Base-by-base conservation (phyloP, 108 stramenopile genomes). In the Cyclotella cryptica region DNA sequence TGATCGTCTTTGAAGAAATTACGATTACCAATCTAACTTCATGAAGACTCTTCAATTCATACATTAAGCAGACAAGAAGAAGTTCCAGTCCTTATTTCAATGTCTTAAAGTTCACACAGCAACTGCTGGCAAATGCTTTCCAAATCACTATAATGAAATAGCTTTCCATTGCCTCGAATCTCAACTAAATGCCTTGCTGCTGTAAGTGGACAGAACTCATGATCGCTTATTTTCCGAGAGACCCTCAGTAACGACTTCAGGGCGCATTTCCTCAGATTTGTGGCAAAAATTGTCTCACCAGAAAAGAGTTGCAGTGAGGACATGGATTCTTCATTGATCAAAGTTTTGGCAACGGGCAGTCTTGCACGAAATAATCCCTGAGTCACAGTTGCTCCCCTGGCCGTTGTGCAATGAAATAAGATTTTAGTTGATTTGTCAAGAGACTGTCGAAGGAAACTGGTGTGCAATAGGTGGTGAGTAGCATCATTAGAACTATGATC, bases 271-370 rank as follows among this genome's bases (percentile, higher is more conserved):
- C 77, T 27, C 40, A 39, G 43, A 2, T 62, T 54, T 47, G 70
- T 77, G 13, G 22, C 10, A 35, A 71, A 77, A 9, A 49, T 61
- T 52, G 77, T 18, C 29, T 77, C 77, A 27, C 77, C 77, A 15
- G 60, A 29, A 67, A 77, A 71, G n/a, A 77, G 69, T 21, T 77
- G 77, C 57, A 77, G 6, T n/a, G 77, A 71, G 22, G 77, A 54
- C 69, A 77, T 77, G 6, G 71, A 62, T 9, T 43, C 24, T 24
- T 72, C 67, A 3, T n/a, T 21, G 40, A 76, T 46, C 10, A 69
- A 11, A 42, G 59, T 58, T 12, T 12, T 17, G 39, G 71, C 61
- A 1, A 42, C n/a, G 12, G 8, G 27, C 1, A 7, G 5, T n/a
- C 17, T 51, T 2, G 13, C 14, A 22, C 18, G 1, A 42, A 8